Percentiles rank a stretch among this genome's conserved stretches.
Conservation (phyloP, 23 red algal species). For the Cyanidium caldarium region DNA sequence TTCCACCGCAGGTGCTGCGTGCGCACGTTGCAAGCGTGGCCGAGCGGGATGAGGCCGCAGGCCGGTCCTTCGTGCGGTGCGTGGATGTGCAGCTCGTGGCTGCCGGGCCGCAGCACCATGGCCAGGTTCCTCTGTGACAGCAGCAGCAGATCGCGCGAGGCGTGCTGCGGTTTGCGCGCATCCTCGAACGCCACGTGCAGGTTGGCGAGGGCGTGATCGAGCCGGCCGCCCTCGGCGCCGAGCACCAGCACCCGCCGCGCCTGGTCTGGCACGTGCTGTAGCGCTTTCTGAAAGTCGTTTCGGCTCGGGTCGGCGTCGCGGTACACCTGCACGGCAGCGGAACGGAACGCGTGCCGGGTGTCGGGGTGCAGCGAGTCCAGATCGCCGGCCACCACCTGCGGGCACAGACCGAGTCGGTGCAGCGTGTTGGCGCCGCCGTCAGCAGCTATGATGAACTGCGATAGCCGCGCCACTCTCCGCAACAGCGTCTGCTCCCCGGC, state of each 20-base stretch:
- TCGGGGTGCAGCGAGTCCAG: slow-evolving; percentile 8
- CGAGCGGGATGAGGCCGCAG: slow-evolving; percentile 14
- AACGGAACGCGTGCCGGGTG: background rate
- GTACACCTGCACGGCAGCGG: background rate
- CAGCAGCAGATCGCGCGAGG: background rate
- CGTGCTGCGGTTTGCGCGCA: background rate
- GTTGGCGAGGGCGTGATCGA: slow-evolving; percentile 20
- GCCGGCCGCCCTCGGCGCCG: slow-evolving; percentile 7
- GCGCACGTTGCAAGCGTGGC: background rate
- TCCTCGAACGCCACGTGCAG: background rate
- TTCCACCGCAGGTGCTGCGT: slow-evolving; percentile 10
- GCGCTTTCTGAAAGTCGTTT: slow-evolving; percentile 22
- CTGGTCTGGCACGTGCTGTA: background rate
- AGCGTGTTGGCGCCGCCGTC: slow-evolving; percentile 2
- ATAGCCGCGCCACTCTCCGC: background rate
- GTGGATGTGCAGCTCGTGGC: background rate
- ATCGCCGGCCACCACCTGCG: background rate
- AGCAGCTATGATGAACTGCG: background rate
- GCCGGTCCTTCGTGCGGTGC: slow-evolving; percentile 5
- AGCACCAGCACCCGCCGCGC: background rate
- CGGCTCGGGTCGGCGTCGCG: background rate
- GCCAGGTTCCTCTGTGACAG: background rate
- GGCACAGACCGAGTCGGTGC: background rate
- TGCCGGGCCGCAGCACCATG: slow-evolving; percentile 5
- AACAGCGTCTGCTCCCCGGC: background rate